Evolutionary conservation across 2,329 filamentous ascomycete genomes (phyloP), one percentile per base, ranked within the genome.

Genomic region (Botryosphaeria dothidea): DNA sequence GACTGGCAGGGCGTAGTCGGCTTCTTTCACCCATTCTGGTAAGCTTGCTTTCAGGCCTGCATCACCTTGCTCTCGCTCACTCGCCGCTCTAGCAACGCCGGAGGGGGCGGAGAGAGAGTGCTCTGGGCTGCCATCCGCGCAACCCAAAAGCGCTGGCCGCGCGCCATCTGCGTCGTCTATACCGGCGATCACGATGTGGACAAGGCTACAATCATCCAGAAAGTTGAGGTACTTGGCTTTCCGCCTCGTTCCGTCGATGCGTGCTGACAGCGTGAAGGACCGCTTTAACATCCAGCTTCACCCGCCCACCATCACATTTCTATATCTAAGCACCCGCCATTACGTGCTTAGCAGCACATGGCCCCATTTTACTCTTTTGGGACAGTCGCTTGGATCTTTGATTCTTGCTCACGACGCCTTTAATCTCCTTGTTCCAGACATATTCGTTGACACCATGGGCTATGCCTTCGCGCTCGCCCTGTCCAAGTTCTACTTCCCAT

Each of bases 11-110:
- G 93, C 34, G 88, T 97, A 62, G 87, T 98, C 68, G 95, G 92
- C 52, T 98, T 99, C 84, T 97, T 99, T 75, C 95, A 99, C 77
- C 95, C 95, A 1, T 99, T 97, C 77, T 98, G 95, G 92, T 94
- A 82, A 68, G 57, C 41, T 48, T 6, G 19, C 34, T 5, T 5
- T 27, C 34, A 45, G 6, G 29, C 25, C 17, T 23, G 31, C 60
- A 57, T 60, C 43, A 21, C 17, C 43, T 4, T 48, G n/a, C 49
- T 29, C 51, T 61, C 6, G 46, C 72, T 77, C 45, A 76, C 66
- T 64, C 34, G 38, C n/a, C 21, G 13, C n/a, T 27, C 41, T 67
- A 95, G 92, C 79, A 98, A 99, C 81, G 95, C 95, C 58, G 95
- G 95, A 64, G 95, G 95, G 29, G 95, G 95, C 67, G 95, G 95